phyloP scores from a whole-genome alignment of 2,329 filamentous ascomycete species.

The Aspergillus sp. region DNA sequence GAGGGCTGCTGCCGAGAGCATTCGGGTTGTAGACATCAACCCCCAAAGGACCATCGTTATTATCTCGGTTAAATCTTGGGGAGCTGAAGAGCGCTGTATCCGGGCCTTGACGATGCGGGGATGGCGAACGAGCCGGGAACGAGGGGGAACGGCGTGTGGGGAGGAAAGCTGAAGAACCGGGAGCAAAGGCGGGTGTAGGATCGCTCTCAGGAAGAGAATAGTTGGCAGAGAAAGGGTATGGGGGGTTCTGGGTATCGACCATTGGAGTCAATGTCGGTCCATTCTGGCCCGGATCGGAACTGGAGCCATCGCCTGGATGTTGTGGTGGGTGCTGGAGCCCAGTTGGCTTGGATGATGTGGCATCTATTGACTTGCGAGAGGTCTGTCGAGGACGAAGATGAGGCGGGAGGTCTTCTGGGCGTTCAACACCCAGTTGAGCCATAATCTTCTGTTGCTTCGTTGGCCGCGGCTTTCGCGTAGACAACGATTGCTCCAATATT shows the following conservation, averaged over 20 bases:
- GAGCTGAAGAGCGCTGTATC: conserved; percentile 44
- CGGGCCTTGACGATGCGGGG: conserved; percentile 32
- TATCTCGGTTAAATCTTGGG: conserved; percentile 35
- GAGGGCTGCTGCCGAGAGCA: conserved; percentile 39
- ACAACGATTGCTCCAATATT: conserved; percentile 80
- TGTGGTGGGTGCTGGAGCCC: conserved; percentile 31
- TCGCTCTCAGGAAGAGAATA: conserved; percentile 37
- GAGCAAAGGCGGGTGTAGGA: conserved; percentile 35
- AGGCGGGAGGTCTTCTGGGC: conserved; percentile 85
- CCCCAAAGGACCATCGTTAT: conserved; percentile 28
- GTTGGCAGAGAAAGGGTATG: conserved; percentile 39
- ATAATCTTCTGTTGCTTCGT: conserved; percentile 97
- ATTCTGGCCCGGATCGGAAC: conserved; percentile 28
- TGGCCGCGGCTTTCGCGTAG: conserved; percentile 89
- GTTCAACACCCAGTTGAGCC: conserved; percentile 80
- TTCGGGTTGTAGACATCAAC: conserved; percentile 31
- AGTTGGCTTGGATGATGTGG: conserved; percentile 25
- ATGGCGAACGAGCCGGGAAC: conserved; percentile 40
- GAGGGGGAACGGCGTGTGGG: conserved; percentile 33
- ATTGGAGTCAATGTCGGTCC: conserved; percentile 34
- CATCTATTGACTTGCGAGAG: conserved; percentile 68
- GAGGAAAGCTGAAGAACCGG: conserved; percentile 35
- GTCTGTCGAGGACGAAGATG: conserved; percentile 72
- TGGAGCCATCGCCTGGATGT: conserved; percentile 27
- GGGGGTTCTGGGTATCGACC: conserved; percentile 26